A percentile compares a stretch with the other conserved stretches of the same genome.
Conservation (phyloP, 2,329 filamentous ascomycete species). For the Diaporthe nobilis region DNA sequence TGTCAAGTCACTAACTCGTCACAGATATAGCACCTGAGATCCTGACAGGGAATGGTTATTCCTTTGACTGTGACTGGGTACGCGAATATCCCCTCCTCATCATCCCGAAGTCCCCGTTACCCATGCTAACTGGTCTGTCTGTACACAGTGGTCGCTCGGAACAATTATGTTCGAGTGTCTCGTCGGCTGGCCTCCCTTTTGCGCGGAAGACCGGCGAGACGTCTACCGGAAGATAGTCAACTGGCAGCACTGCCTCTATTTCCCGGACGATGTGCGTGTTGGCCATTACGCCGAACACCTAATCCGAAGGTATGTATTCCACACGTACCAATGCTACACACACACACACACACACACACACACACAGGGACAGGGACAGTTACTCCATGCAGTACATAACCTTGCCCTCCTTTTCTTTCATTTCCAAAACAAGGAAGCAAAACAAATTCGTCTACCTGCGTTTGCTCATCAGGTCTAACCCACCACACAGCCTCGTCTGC, state of each 20-base stretch:
- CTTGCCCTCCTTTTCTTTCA: background rate
- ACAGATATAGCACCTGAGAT: constrained; percentile 75
- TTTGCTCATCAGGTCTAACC: background rate
- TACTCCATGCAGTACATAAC: background rate
- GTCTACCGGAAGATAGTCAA: constrained; percentile 87
- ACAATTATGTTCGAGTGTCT: constrained; percentile 90
- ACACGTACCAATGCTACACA: no score
- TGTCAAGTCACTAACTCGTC: constrained; percentile 59
- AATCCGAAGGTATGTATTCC: constrained; percentile 72
- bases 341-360: no score
- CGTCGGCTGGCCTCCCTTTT: constrained; percentile 87
- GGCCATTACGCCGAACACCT: constrained; percentile 79
- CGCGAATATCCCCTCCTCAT: background rate
- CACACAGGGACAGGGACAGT: no score
- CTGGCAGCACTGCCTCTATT: constrained; percentile 81
- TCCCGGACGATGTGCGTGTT: constrained; percentile 80
- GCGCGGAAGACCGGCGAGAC: constrained; percentile 81
- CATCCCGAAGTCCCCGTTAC: background rate
- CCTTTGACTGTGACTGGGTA: constrained; percentile 80
- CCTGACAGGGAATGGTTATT: constrained; percentile 82
- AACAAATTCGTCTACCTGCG: background rate
- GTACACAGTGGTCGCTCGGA: constrained; percentile 77
- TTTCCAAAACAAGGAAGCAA: no score
- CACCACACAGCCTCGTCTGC: constrained; percentile 72
- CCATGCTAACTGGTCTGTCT: background rate